phyloP scores from a whole-genome alignment of 345 rosid genomes.

The Iberis pinnata region DNA sequence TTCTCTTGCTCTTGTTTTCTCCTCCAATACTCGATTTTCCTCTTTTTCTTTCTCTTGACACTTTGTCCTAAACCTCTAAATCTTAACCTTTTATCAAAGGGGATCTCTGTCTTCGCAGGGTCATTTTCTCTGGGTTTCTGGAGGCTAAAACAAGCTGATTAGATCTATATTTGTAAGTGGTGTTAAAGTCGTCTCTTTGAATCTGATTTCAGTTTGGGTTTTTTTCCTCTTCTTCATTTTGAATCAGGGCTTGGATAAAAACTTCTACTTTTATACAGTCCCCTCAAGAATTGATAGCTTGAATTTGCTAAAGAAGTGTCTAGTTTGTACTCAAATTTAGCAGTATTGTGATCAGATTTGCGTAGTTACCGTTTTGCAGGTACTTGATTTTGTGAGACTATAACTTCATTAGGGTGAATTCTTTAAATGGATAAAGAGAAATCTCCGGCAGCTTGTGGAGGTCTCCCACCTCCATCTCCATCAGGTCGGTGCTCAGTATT shows the following conservation, averaged over 20 bases:
- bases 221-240: not conserved
- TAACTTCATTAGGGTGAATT: too few relatives aligned
- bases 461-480: constrained; percentile 49
- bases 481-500: constrained; percentile 50
- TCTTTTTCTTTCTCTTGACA: not conserved
- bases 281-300: not conserved
- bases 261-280: not conserved
- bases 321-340: not conserved
- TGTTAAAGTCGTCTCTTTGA: constrained; percentile 22
- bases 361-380: not conserved
- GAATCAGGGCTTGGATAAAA: constrained; percentile 2
- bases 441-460: constrained; percentile 38
- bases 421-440: constrained; percentile 77
- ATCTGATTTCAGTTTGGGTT: constrained; percentile 4
- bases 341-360: not conserved
- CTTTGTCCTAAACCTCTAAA: not conserved
- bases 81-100: too few relatives aligned
- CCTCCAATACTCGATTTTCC: not conserved
- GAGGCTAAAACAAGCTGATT: not conserved
- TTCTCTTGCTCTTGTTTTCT: not conserved
- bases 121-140: not conserved
- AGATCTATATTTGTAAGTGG: constrained; percentile 19
- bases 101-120: not conserved
- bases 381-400: too few relatives aligned
- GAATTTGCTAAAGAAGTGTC: not conserved